Evolutionary conservation across 495 filamentous ascomycete genomes (phyloP).

Genomic region (Neurospora sp.): DNA sequence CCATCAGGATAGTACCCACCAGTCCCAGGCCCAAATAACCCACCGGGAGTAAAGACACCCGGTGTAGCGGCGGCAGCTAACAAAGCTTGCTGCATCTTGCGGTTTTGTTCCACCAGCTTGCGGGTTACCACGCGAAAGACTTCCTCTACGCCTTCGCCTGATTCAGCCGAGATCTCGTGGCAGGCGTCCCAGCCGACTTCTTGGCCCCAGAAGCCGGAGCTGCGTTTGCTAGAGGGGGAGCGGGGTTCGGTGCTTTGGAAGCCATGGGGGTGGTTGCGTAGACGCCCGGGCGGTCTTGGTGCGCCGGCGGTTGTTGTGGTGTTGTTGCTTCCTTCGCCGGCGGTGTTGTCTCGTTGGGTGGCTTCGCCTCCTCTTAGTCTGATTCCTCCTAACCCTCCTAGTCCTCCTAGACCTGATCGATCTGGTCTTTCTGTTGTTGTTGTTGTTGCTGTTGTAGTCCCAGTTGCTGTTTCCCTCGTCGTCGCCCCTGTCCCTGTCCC

Average conservation of each 20-base stretch:
- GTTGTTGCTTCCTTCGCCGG: neutral
- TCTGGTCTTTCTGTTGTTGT: neutral
- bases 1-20: neutral
- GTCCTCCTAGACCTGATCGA: neutral
- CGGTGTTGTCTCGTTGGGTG: neutral
- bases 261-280: neutral
- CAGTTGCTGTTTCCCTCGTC: neutral
- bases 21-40: neutral
- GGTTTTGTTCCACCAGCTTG: conserved; percentile 87
- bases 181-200: conserved; percentile 93
- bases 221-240: conserved; percentile 65
- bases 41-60: conserved; percentile 1
- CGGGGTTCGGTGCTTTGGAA: conserved; percentile 34
- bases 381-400: neutral
- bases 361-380: neutral
- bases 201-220: conserved; percentile 79
- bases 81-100: conserved; percentile 51
- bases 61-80: conserved; percentile 24
- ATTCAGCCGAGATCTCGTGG: conserved; percentile 90
- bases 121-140: conserved; percentile 91
- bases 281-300: neutral
- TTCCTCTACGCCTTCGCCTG: conserved; percentile 93
- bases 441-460: neutral
- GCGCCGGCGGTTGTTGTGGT: neutral
- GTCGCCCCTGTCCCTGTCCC: conserved; percentile 4